phyloP scores from a whole-genome alignment of 83 land plant genomes.

The Picea abies region DNA sequence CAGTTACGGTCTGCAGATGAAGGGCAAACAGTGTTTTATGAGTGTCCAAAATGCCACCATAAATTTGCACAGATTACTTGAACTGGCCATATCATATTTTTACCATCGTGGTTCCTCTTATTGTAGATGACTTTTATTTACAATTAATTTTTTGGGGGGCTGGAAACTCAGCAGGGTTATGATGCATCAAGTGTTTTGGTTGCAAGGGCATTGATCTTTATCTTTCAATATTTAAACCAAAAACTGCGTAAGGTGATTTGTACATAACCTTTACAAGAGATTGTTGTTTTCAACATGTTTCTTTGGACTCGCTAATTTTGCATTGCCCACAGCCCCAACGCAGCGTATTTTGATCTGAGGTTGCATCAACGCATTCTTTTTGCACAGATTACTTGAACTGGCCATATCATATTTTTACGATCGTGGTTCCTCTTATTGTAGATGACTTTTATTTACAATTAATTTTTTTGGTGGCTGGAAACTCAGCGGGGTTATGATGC shows the following conservation, averaged over 20 bases:
- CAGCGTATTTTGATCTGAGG: not conserved
- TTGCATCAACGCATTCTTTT: not conserved
- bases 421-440: not conserved
- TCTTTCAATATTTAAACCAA: not conserved
- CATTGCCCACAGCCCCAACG: not conserved
- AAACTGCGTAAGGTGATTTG: not conserved
- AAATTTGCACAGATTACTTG: slow-evolving; percentile 22
- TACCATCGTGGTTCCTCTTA: not conserved
- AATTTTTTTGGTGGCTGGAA: not conserved
- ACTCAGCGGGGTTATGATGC: not conserved
- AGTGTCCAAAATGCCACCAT: slow-evolving; percentile 67
- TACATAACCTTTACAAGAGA: not conserved
- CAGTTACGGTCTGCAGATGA: slow-evolving; percentile 90
- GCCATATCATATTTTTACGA: not conserved
- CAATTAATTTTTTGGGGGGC: slow-evolving; percentile 6
- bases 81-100: not conserved
- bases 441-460: not conserved
- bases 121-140: not conserved
- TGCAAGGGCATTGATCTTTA: not conserved
- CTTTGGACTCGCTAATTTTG: not conserved
- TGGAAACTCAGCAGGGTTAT: not conserved
- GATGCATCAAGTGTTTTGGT: not conserved
- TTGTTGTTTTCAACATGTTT: too few relatives aligned
- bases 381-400: not conserved
- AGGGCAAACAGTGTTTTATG: slow-evolving; percentile 83